Percentiles rank a stretch among this genome's conserved stretches.
phyloP scores from a whole-genome alignment of 140 eudicot species.

The Senecio squalidus region DNA sequence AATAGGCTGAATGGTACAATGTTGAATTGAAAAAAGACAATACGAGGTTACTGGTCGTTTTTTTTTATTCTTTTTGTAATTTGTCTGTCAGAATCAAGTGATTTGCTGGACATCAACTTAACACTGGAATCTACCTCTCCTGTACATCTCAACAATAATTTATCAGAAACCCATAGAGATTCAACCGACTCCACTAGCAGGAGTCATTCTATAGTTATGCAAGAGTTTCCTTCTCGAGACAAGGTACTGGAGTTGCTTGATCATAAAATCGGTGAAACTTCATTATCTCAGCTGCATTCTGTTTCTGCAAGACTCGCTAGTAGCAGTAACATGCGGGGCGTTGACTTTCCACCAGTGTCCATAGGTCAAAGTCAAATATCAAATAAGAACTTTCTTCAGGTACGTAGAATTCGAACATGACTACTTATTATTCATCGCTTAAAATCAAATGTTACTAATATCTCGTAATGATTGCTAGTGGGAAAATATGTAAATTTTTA shows the following conservation, averaged over 20 bases:
- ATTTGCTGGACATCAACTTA: conserved; percentile 41
- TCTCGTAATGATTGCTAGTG: background rate
- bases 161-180: conserved; percentile 31
- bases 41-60: background rate
- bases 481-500: background rate
- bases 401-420: conserved; percentile 14
- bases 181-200: conserved; percentile 35
- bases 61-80: background rate
- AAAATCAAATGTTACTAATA: background rate
- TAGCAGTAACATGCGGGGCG: conserved; percentile 19
- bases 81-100: conserved; percentile 32
- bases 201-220: conserved; percentile 24
- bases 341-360: conserved; percentile 22
- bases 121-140: conserved; percentile 38
- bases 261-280: conserved; percentile 29
- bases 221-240: conserved; percentile 24
- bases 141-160: conserved; percentile 18
- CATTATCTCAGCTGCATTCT: conserved; percentile 20
- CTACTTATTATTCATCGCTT: background rate
- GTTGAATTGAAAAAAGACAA: background rate
- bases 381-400: conserved; percentile 49
- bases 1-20: conserved; percentile 27
- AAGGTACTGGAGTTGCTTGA: conserved; percentile 40
- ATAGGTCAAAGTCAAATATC: conserved; percentile 20
- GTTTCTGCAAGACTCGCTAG: conserved; percentile 16